Base-by-base conservation (phyloP, 2,329 filamentous ascomycete species). In the Trichophyton benhamiae region DNA sequence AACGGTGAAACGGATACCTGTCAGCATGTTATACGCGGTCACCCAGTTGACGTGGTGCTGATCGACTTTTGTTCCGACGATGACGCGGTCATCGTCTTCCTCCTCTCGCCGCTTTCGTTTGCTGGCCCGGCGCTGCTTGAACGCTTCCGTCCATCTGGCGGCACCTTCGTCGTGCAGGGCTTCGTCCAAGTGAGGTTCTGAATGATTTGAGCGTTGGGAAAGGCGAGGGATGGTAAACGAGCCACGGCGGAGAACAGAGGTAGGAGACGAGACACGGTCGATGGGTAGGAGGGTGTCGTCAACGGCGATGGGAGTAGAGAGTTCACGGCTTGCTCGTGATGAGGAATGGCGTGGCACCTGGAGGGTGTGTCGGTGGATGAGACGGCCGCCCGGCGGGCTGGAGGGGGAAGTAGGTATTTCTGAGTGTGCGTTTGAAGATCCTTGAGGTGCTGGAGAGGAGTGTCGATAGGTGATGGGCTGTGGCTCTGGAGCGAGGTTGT, bases 21-120 rank as follows among this genome's bases (percentile, higher is more conserved):
- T 99, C 77, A 99, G 82, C 94, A 99, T 99, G 76, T 99, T 99
- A 79, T 99, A 99, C 63, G 94, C 94, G 1, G 91, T 96, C 52
- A 95, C 91, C 86, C 89, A 99, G 74, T 97, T 97, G 67, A 90
- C 88, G 74, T 99, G 94, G 69, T 89, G 88, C 78, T 97, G 91
- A 72, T 99, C 94, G 59, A 99, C 94, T 77, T 96, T 97, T 62
- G 90, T 99, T 63, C 94, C 94, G 17, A 99, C 91, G 36, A 97
- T 82, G 8, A 99, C 92, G 30, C 83, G 76, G 64, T 91, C 85
- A 69, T 97, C 92, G 64, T 97, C 94, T 66, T 96, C 91, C 67
- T 96, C 87, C 65, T 96, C 91, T 70, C 86, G 87, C 67, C 86
- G 82, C 74, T 85, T 88, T 72, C 88, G 83, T 78, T 91, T 94